Base-by-base conservation (phyloP, 2,329 filamentous ascomycete species). In the Aureobasidium sp. region DNA sequence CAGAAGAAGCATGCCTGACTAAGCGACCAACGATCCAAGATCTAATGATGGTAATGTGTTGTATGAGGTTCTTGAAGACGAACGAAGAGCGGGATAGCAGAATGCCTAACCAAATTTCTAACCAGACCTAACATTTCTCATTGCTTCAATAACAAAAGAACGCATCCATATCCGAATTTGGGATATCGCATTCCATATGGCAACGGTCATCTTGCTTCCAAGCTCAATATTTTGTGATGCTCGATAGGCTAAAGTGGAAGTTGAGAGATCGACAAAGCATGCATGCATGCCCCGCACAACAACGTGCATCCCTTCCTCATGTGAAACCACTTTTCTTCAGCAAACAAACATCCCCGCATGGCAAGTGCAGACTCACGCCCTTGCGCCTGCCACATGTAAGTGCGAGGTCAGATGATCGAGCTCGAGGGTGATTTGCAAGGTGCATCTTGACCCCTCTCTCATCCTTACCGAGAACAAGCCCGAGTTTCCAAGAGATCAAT, bases 1-100 rank as follows among this genome's bases (percentile, higher is more conserved):
- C 66, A 71, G 64, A 71, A 73, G 66, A 76, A 69, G 66, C 72
- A 75, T 67, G 68, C 69, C 64, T 69, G 62, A 61, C 31, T 31
- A 9, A 34, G 25, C 20, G 55, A 47, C 5, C 29, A 15, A 44
- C 31, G 48, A 37, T 17, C 29, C 41, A 34, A 57, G 53, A 44
- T 27, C 17, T 27, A 17, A 57, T 36, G 17, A 45, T 34, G 22
- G 14, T 9, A 39, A 39, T 39, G 25, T 20, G 20, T 39, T 7
- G 20, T 39, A 31, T 29, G 2, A 47, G 12, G 27, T 34, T 37
- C 25, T 48, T 17, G 6, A 17, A 25, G 34, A 53, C 6, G 6
- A 29, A 20, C 5, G 31, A 11, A 42, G 14, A 34, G 15, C 5
- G 37, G 20, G 9, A 55, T 25, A 52, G 34, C 34, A 39, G n/a